Percentiles rank a stretch among this genome's conserved stretches.
These are phyloP conservation scores for Yarrowia deformans DNA, from an alignment of 805 yeast genomes.

Conservation along the genomic window DNA sequence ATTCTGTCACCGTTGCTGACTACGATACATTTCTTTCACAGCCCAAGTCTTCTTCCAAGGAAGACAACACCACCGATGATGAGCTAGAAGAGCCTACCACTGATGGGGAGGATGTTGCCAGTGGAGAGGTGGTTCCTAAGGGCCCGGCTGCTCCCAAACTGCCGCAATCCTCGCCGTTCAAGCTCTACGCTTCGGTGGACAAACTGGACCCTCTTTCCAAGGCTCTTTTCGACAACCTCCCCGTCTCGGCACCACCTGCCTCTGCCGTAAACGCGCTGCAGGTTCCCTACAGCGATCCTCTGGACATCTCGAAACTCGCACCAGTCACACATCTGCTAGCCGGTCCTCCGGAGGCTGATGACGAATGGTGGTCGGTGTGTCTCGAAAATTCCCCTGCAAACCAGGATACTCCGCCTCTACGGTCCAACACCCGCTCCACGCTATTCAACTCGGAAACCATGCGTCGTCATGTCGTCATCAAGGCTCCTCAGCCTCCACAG, in stretches of 20 bases:
- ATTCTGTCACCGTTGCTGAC: slow-evolving; percentile 23
- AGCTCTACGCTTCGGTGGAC: slow-evolving; percentile 41
- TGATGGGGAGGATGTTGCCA: not conserved
- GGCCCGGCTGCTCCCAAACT: not conserved
- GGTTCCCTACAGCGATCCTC: slow-evolving; percentile 43
- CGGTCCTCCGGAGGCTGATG: slow-evolving; percentile 44
- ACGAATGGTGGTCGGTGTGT: slow-evolving; percentile 49
- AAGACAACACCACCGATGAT: slow-evolving; percentile 42
- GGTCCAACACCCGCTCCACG: slow-evolving; percentile 24
- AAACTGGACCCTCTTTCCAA: slow-evolving; percentile 44
- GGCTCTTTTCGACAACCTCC: slow-evolving; percentile 42
- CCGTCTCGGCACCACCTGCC: slow-evolving; percentile 22
- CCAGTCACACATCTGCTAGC: slow-evolving; percentile 49
- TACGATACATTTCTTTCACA: slow-evolving; percentile 1
- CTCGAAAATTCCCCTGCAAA: slow-evolving; percentile 42
- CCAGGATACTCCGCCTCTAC: slow-evolving; percentile 1
- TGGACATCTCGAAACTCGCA: slow-evolving; percentile 46
- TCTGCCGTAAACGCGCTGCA: slow-evolving; percentile 40
- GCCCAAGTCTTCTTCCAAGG: not conserved
- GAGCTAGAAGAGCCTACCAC: slow-evolving; percentile 41
- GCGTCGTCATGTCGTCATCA: slow-evolving; percentile 52
- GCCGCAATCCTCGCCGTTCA: slow-evolving; percentile 41
- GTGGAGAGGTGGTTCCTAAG: not conserved
- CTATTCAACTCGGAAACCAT: slow-evolving; percentile 43
- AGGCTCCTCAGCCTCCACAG: slow-evolving; percentile 93